Percentiles rank a stretch among this genome's conserved stretches.
phyloP scores from a whole-genome alignment of 2,329 filamentous ascomycete species.

The Aspergillus clavatus region DNA sequence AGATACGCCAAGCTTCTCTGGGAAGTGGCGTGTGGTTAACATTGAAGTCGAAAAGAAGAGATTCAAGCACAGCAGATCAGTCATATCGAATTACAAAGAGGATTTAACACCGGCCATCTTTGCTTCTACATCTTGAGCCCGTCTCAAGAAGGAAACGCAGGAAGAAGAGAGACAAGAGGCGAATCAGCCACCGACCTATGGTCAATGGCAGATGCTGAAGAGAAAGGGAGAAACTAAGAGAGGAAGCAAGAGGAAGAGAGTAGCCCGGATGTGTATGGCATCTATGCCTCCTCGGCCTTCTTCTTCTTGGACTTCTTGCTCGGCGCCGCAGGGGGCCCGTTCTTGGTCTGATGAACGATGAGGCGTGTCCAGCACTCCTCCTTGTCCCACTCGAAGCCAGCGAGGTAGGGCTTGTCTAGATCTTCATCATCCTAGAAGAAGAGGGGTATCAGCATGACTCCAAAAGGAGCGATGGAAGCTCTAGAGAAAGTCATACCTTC shows the following conservation, averaged over 20 bases:
- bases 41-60: constrained; percentile 7
- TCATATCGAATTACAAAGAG: constrained; percentile 10
- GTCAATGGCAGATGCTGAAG: neutral
- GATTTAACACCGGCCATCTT: constrained; percentile 20
- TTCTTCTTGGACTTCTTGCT: constrained; percentile 63
- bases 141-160: constrained; percentile 9
- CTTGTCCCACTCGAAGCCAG: constrained; percentile 94
- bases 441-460: neutral
- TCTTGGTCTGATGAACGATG: constrained; percentile 77
- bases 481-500: constrained; percentile 57
- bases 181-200: neutral
- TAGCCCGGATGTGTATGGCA: constrained; percentile 1
- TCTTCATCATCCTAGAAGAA: constrained; percentile 75
- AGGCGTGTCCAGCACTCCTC: constrained; percentile 86
- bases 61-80: constrained; percentile 6
- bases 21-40: constrained; percentile 4
- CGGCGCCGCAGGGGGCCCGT: constrained; percentile 49
- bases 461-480: neutral
- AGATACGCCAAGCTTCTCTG: neutral
- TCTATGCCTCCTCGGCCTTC: constrained; percentile 37
- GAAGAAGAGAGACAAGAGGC: constrained; percentile 14
- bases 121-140: constrained; percentile 22
- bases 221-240: neutral
- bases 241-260: constrained; percentile 1
- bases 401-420: constrained; percentile 78